phyloP scores from a whole-genome alignment of 805 yeast genomes.

The Hanseniaspora hatyaiensis region DNA sequence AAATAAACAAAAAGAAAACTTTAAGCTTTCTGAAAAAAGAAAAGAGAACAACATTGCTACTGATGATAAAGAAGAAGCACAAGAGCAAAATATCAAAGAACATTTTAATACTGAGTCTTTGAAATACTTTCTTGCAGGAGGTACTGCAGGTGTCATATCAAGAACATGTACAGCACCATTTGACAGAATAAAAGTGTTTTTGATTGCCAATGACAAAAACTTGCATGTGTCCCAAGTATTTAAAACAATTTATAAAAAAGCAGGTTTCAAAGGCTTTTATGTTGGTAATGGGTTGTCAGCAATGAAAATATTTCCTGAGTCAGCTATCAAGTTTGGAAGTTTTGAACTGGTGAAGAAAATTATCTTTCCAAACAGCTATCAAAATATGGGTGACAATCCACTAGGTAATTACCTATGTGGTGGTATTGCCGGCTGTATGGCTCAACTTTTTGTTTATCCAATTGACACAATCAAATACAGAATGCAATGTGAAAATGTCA shows the following conservation, averaged over 20 bases:
- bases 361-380: slow-evolving; percentile 63
- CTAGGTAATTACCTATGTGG: slow-evolving; percentile 69
- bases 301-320: slow-evolving; percentile 90
- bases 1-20: too few relatives aligned
- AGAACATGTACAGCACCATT: slow-evolving; percentile 96
- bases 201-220: slow-evolving; percentile 64
- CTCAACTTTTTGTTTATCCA: slow-evolving; percentile 89
- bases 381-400: slow-evolving; percentile 59
- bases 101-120: slow-evolving; percentile 51
- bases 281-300: slow-evolving; percentile 92
- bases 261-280: slow-evolving; percentile 71
- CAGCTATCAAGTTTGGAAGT: slow-evolving; percentile 93
- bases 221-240: slow-evolving; percentile 57
- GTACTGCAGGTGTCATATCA: slow-evolving; percentile 87
- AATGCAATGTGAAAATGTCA: slow-evolving; percentile 62
- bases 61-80: neutral
- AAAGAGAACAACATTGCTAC: too few relatives aligned
- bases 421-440: slow-evolving; percentile 89
- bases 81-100: neutral
- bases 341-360: slow-evolving; percentile 78
- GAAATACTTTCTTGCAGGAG: slow-evolving; percentile 85
- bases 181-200: slow-evolving; percentile 84
- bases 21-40: too few relatives aligned
- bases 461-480: slow-evolving; percentile 89
- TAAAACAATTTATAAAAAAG: slow-evolving; percentile 60